Conservation (phyloP, 1,284 basidiomycete genomes). For the Volvariella surrecta region DNA sequence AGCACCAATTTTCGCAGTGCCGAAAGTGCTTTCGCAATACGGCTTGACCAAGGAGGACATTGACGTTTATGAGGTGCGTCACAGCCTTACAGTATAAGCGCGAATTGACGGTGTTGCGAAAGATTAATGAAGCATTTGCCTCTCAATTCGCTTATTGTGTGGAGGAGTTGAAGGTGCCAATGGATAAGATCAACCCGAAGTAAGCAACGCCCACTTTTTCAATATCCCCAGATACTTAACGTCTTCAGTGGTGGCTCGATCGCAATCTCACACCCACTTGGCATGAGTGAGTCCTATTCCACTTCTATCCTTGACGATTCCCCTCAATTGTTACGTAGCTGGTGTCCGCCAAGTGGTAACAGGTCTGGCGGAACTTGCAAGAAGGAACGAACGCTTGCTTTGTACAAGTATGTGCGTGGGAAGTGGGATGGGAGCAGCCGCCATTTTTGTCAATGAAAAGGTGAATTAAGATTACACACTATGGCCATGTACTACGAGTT, state of each 20-base stretch:
- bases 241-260: constrained; percentile 73
- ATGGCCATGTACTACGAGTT: constrained; percentile 1
- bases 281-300: constrained; percentile 57
- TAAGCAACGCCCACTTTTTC: constrained; percentile 21
- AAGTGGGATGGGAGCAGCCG: constrained; percentile 83
- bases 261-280: constrained; percentile 73
- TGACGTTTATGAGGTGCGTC: constrained; percentile 76
- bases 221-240: not conserved
- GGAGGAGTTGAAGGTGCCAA: constrained; percentile 71
- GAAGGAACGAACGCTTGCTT: constrained; percentile 56
- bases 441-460: constrained; percentile 71
- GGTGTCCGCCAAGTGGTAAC: constrained; percentile 83
- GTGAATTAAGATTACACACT: not conserved
- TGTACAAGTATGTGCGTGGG: constrained; percentile 89
- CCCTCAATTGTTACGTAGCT: constrained; percentile 29
- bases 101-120: not conserved
- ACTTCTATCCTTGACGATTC: not conserved
- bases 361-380: constrained; percentile 70
- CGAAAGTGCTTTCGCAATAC: constrained; percentile 64
- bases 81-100: not conserved
- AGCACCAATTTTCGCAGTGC: constrained; percentile 79
- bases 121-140: constrained; percentile 83
- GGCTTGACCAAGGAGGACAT: constrained; percentile 80
- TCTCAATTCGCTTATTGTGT: constrained; percentile 77
- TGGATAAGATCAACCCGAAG: constrained; percentile 86